A percentile compares a stretch with the other conserved stretches of the same genome.
phyloP scores from a whole-genome alignment of 148 eudicot genomes.

The Persicaria tinctoria region DNA sequence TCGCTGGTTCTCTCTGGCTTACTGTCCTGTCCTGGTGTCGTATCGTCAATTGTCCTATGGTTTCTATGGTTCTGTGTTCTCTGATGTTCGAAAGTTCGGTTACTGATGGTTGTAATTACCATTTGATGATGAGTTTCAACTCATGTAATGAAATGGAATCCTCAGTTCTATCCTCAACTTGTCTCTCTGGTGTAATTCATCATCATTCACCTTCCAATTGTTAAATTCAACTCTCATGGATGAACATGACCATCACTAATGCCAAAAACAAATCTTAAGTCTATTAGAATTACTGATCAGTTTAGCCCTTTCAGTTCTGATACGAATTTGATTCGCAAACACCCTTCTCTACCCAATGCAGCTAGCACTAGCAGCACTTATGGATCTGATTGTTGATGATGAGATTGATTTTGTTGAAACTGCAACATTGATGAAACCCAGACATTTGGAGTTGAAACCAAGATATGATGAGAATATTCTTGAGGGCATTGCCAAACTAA shows the following conservation, averaged over 20 bases:
- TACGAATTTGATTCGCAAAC: too few species aligned
- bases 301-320: too few species aligned
- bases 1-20: slow-evolving; percentile 2
- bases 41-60: neutral
- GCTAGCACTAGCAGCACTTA: neutral
- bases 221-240: too few species aligned
- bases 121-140: neutral
- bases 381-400: neutral
- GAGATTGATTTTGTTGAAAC: neutral
- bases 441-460: neutral
- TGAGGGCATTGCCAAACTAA: neutral
- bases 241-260: too few species aligned
- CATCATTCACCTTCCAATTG: too few species aligned
- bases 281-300: too few species aligned
- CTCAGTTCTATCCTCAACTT: slow-evolving; percentile 2
- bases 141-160: slow-evolving; percentile 6
- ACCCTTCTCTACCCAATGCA: neutral
- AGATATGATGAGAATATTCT: neutral
- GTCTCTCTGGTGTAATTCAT: neutral
- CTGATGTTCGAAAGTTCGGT: slow-evolving; percentile 8
- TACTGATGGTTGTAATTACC: slow-evolving; percentile 9
- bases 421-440: neutral
- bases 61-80: slow-evolving; percentile 7
- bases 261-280: too few species aligned
- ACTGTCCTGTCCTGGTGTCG: neutral